These are phyloP conservation scores for Lactarius indigo DNA, from an alignment of 768 basidiomycete species.

Conservation along the genomic window DNA sequence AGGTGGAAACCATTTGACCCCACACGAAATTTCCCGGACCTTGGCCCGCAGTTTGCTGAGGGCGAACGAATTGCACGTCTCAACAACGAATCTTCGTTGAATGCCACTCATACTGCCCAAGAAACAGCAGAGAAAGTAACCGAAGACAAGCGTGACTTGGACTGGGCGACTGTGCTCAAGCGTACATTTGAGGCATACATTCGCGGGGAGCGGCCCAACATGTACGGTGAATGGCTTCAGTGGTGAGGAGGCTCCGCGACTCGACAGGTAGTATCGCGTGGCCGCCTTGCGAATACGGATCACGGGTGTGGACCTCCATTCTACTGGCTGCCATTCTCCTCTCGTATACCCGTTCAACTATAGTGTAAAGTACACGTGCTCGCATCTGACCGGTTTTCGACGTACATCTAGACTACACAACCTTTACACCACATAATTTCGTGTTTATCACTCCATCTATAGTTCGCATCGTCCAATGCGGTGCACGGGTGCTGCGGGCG, in stretches of 20 bases:
- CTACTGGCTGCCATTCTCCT: slow-evolving; percentile 1
- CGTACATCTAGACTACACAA: slow-evolving; percentile 17
- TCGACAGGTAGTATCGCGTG: slow-evolving; percentile 3
- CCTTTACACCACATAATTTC: slow-evolving; percentile 17
- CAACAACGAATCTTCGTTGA: slow-evolving; percentile 31
- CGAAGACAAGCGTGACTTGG: slow-evolving; percentile 75
- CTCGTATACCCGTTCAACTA: slow-evolving; percentile 21
- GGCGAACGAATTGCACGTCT: slow-evolving; percentile 67
- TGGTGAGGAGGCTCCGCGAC: slow-evolving; percentile 34
- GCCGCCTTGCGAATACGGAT: slow-evolving; percentile 10
- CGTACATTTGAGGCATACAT: slow-evolving; percentile 92
- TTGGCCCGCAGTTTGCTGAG: slow-evolving; percentile 72
- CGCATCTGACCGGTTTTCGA: slow-evolving; percentile 23
- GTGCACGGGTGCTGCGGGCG: slow-evolving; percentile 15
- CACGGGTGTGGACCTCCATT: slow-evolving; percentile 5
- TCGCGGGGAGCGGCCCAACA: slow-evolving; percentile 87
- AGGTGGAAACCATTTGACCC: slow-evolving; percentile 98
- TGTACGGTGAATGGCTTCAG: slow-evolving; percentile 82
- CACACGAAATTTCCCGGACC: slow-evolving; percentile 91
- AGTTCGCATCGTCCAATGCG: slow-evolving; percentile 7
- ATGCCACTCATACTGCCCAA: slow-evolving; percentile 25
- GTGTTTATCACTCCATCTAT: slow-evolving; percentile 20
- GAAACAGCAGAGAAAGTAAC: slow-evolving; percentile 42
- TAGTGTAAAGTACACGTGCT: slow-evolving; percentile 25
- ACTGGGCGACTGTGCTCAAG: slow-evolving; percentile 94